Percentiles rank a stretch among this genome's conserved stretches.
phyloP scores from a whole-genome alignment of 2,329 filamentous ascomycete species.

The Tolypocladium ophioglossoides region DNA sequence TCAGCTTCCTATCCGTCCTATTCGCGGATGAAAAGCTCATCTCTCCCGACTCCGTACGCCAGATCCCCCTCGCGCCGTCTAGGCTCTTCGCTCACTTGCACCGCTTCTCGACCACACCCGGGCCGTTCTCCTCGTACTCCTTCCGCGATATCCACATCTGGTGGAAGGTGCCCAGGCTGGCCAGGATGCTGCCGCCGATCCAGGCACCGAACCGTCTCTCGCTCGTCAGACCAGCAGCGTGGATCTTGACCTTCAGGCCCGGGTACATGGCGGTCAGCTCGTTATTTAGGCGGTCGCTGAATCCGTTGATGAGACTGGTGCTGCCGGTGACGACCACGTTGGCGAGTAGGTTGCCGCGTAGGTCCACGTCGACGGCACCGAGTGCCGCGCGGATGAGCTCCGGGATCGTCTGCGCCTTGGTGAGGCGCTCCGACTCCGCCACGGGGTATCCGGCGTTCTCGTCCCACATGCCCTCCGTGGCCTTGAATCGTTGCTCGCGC shows the following conservation, averaged over 20 bases:
- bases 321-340: constrained; percentile 93
- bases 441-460: constrained; percentile 58
- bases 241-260: constrained; percentile 75
- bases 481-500: constrained; percentile 74
- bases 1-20: neutral
- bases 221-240: constrained; percentile 73
- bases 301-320: constrained; percentile 76
- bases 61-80: constrained; percentile 6
- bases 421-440: constrained; percentile 34
- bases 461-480: constrained; percentile 86
- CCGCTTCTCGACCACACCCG: constrained; percentile 85
- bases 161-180: constrained; percentile 93
- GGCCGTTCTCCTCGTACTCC: constrained; percentile 94
- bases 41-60: constrained; percentile 25
- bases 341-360: constrained; percentile 69
- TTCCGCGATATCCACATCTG: constrained; percentile 99
- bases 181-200: constrained; percentile 94
- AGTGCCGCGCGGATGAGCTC: constrained; percentile 71
- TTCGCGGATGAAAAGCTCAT: constrained; percentile 7
- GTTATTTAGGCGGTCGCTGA: constrained; percentile 80
- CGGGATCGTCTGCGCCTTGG: constrained; percentile 70
- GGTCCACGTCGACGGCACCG: constrained; percentile 75
- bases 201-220: constrained; percentile 89
- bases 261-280: constrained; percentile 78
- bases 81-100: constrained; percentile 57